Percentiles rank a stretch among this genome's conserved stretches.
These are phyloP conservation scores for sweet orange (Citrus sinensis) DNA, from an alignment of 345 rosid species.

Conservation along the genomic window DNA sequence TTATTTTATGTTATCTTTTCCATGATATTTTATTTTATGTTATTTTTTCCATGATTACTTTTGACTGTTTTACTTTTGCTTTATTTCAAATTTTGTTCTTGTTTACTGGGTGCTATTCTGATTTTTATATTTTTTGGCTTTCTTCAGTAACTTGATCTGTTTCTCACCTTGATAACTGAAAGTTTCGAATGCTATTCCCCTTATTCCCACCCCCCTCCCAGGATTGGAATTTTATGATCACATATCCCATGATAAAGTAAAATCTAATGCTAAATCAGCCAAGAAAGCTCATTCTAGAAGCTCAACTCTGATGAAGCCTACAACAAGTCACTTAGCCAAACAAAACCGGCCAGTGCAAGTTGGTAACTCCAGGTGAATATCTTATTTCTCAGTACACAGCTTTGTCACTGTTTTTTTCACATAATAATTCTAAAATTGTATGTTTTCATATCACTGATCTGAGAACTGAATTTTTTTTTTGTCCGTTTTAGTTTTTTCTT, in stretches of 20 bases:
- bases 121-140: neutral
- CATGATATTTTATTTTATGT: neutral
- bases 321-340: slow-evolving; percentile 83
- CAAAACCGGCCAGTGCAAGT: slow-evolving; percentile 43
- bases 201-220: slow-evolving; percentile 10
- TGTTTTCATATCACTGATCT: neutral
- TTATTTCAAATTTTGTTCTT: neutral
- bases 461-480: neutral
- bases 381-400: neutral
- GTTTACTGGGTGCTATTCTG: neutral
- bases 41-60: neutral
- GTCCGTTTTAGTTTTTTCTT: neutral
- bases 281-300: slow-evolving; percentile 51
- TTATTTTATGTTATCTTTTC: neutral
- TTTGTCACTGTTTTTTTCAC: neutral
- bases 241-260: slow-evolving; percentile 30
- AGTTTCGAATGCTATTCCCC: neutral
- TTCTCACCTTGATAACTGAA: neutral
- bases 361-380: slow-evolving; percentile 51
- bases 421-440: too few species aligned
- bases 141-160: neutral
- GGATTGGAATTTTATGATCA: slow-evolving; percentile 42
- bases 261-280: slow-evolving; percentile 33
- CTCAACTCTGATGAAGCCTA: slow-evolving; percentile 96
- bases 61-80: neutral